Base-by-base conservation (phyloP, 1,284 basidiomycete genomes). In the Ustilago loliicola region DNA sequence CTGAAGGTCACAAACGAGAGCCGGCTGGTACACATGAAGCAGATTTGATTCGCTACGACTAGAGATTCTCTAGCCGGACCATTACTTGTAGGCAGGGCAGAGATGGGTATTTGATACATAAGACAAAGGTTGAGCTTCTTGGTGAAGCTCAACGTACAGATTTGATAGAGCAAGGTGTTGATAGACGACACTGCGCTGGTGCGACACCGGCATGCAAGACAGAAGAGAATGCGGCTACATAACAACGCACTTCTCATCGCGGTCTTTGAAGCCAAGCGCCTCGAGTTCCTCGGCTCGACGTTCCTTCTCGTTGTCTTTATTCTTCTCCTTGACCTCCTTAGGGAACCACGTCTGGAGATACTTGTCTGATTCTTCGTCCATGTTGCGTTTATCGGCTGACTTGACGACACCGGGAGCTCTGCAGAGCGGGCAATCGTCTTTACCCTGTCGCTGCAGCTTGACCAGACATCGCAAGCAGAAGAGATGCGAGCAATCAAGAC, bases 271-370 rank as follows among this genome's bases (percentile, higher is more conserved):
- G 7, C 91, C 91, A 38, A 93, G 85, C 79, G 92, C 92, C 67
- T 89, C 87, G 25, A 93, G 83, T 79, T 93, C 89, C 86, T 96
- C 94, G 60, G 89, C 87, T 0, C 90, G 89, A 0, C 92, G 91
- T 83, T 97, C 95, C 51, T 88, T 88, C 84, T 94, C 91, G 85
- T 96, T 96, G 80, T 91, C 90, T 70, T 89, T 89, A 52, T 92
- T 88, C 86, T 98, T 97, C 80, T 90, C 89, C 77, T 89, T 90
- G 19, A 94, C 90, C 86, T 98, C 96, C 10, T 91, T 86, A 0
- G 96, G 95, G 87, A 98, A 98, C 94, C 95, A 98, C 71, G 93
- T 91, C 74, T 92, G 90, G 91, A 98, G 93, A 81, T 95, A 96
- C 78, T 93, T 92, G 59, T 93, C 88, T 51, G 94, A 87, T 1